Base-by-base conservation (phyloP, 78 protist species). In the Dictyostelium firmibasis region DNA sequence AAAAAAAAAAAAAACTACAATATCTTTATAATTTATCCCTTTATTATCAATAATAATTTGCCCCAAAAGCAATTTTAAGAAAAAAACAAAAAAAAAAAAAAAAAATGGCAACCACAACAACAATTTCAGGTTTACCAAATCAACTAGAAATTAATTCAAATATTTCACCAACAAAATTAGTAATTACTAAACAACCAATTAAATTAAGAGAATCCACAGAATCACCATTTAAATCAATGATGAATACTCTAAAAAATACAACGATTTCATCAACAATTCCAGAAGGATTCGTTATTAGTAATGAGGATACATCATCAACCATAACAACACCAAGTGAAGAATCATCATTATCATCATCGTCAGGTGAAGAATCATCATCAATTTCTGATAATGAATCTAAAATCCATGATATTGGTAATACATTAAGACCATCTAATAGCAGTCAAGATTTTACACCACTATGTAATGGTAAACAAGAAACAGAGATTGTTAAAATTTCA, bases 381-480 rank as follows among this genome's bases (percentile, higher is more conserved):
- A 16, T 27, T 25, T 35, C 81, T 23, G 69, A n/a, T 43, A 43
- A n/a, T 31, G 84, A 77, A 38, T 38, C n/a, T 38, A 38, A 38
- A 38, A 38, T 38, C 43, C n/a, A n/a, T n/a, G n/a, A n/a, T n/a
- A n/a, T n/a, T n/a, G n/a, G n/a, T n/a, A n/a, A n/a, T n/a, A 3
- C 81, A 86, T 8, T 27, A 38, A 16, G 11, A 44, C 20, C 60
- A 35, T 29, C 29, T 27, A 57, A 57, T 57, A 57, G 67, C 20
- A 23, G 16, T 1, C 69, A 79, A n/a, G 93, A 88, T 79, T 88
- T 43, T 41, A 64, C 72, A n/a, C 86, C 85, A 23, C 2, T 77
- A 20, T 53, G 81, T 14, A 79, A 72, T 31, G 36, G 64, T 9
- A 11, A 5, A 2, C 82, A 84, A 25, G 10, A 23, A 4, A 57